Conservation (phyloP, 2,329 filamentous ascomycete genomes). For the Aureobasidium musti region DNA sequence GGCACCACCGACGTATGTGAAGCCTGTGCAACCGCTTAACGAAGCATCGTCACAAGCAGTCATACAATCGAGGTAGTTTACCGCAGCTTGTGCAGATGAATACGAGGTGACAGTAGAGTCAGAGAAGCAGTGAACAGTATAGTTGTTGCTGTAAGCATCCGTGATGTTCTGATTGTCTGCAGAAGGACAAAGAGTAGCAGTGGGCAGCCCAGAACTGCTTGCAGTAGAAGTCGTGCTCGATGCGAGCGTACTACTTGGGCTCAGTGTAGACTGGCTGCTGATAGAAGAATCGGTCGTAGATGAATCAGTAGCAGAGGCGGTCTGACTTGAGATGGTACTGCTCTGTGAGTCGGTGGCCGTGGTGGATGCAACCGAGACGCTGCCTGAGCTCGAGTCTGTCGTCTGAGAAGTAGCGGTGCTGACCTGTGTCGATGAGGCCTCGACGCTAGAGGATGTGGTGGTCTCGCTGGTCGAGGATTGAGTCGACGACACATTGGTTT, state of each 20-base stretch:
- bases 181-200: slow-evolving; percentile 31
- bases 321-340: background rate
- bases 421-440: no score
- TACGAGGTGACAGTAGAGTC: slow-evolving; percentile 28
- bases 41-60: slow-evolving; percentile 30
- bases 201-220: slow-evolving; percentile 24
- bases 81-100: slow-evolving; percentile 24
- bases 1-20: slow-evolving; percentile 31
- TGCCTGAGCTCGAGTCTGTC: background rate
- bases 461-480: background rate
- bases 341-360: background rate
- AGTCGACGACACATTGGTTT: background rate
- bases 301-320: background rate
- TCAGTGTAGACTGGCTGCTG: background rate
- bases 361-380: background rate
- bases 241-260: background rate
- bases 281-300: background rate
- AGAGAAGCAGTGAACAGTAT: slow-evolving; percentile 29
- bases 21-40: slow-evolving; percentile 30
- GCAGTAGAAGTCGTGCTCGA: background rate
- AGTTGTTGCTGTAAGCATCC: slow-evolving; percentile 27
- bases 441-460: background rate
- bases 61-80: slow-evolving; percentile 31
- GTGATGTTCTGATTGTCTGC: slow-evolving; percentile 27
- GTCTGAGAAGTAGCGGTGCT: background rate